Base-by-base conservation (phyloP, 169 alveolate species). In the Cryptosporidium canis region DNA sequence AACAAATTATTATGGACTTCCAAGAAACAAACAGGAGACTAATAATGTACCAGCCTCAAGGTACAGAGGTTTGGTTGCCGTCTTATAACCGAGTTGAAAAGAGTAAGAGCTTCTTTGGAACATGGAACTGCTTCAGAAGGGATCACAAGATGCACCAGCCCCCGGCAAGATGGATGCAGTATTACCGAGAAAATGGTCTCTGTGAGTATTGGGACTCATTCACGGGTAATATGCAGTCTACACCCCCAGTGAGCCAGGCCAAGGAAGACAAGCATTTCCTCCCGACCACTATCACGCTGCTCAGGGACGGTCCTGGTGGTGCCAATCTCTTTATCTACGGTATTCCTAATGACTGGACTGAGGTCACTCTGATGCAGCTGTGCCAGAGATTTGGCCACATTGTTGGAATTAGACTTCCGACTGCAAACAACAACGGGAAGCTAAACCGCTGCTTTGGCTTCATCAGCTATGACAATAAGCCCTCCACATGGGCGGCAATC, bases 231-330 rank as follows among this genome's bases (percentile, higher is more conserved):
- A 56, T 77, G 64, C 92, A 91, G 47, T 58, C 85, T 6, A 77
- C 90, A 4, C 24, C 85, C 7, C 77, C 87, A 21, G 64, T 55
- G 5, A 61, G 63, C 37, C 72, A 35, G 37, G 47, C 87, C n/a
- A 77, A 58, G 33, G 87, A 77, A 24, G 87, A 77, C 31, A 77
- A 45, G 31, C 91, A 85, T 33, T 71, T 85, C 53, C 85, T 90
- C 53, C 91, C 90, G 37, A 93, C 94, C 33, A 84, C 93, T 8
- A 91, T 93, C 56, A 90, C 93, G 33, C 77, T 93, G 55, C 90
- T 93, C 21, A 91, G 91, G 56, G 95, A 93, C 72, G 95, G 95
- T 7, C 95, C 95, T 8, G 31, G 83, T 66, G 94, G 94, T 44
- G 94, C 94, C n/a, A 91, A 91, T 56, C 83, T 91, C n/a, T 91